phyloP scores from a whole-genome alignment of 2,329 filamentous ascomycete species.

The Thyridium curvatum region DNA sequence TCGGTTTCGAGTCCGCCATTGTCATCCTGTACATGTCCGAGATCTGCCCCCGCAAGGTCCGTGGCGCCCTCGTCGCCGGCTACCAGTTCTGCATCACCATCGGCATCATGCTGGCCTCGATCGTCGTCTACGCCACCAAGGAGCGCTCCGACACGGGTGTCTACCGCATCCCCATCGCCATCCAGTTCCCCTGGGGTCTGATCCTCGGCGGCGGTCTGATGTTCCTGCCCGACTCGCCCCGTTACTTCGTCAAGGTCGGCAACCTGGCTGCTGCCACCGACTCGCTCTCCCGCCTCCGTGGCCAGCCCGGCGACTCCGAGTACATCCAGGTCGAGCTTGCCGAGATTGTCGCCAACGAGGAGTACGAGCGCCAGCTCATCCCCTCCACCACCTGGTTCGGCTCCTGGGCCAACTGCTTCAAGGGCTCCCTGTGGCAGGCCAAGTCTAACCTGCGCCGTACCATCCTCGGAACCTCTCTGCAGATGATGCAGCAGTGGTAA shows the following conservation, averaged over 20 bases:
- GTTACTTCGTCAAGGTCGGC: constrained; percentile 78
- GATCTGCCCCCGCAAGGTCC: constrained; percentile 65
- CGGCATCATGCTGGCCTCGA: constrained; percentile 54
- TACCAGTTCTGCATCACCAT: constrained; percentile 71
- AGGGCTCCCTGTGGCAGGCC: constrained; percentile 52
- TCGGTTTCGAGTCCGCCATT: constrained; percentile 74
- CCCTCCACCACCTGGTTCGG: constrained; percentile 58
- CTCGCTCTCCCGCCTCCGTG: constrained; percentile 63
- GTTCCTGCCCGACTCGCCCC: constrained; percentile 76
- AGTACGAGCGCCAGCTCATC: constrained; percentile 69
- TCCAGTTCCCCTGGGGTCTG: constrained; percentile 77
- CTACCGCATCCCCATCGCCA: constrained; percentile 74
- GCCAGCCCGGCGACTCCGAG: constrained; percentile 64
- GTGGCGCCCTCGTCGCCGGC: constrained; percentile 40
- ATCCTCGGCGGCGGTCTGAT: constrained; percentile 68
- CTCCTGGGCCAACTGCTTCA: constrained; percentile 65
- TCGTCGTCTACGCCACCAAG: constrained; percentile 67
- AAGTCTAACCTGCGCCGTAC: constrained; percentile 66
- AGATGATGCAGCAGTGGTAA: constrained; percentile 72
- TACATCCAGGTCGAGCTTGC: constrained; percentile 74
- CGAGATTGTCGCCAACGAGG: constrained; percentile 85
- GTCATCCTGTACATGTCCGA: constrained; percentile 86
- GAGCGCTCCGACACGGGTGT: constrained; percentile 54
- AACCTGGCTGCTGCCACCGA: constrained; percentile 57
- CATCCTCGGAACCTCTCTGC: constrained; percentile 64